Base-by-base conservation (phyloP, 1,139 yeast genomes). In the Kodamaea suecica region DNA sequence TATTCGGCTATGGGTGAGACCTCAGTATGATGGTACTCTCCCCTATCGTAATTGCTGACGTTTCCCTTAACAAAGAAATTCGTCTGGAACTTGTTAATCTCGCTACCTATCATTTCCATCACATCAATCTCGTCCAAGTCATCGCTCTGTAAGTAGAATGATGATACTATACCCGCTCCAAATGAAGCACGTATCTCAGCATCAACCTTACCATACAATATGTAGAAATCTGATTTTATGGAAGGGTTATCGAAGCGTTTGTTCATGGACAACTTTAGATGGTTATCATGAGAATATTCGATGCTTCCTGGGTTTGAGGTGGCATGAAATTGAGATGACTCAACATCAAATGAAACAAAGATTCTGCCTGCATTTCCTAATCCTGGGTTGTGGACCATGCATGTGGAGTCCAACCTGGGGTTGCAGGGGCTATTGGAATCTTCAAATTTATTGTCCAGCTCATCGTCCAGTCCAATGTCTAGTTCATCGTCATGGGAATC, bases 61-160 rank as follows among this genome's bases (percentile, higher is more conserved):
- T 70, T 65, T 1, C 77, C 77, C 42, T 69, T 69, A 27, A 66
- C 58, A 43, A 71, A 71, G 50, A 52, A 72, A 48, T 70, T 70
- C 14, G 73, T 53, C 40, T 68, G 73, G 40, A 54, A 60, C 34
- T 59, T 57, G 31, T 43, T 52, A 2, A 49, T 51, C 36, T 61
- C 57, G 11, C 66, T 63, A 3, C 76, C 76, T 44, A 70, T 66
- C 21, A 67, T 47, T 38, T 72, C 77, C 16, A 62, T 66, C 8
- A 68, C 47, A 40, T 71, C 77, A 28, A 72, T 68, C 39, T 71
- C 76, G 47, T 72, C 78, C 38, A 63, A 53, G 45, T 67, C 74
- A 40, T 70, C 70, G 39, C 70, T 62, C 45, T 70, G 76, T 16
- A 71, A 47, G 44, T 70, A 72, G 30, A 70, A 57, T 7, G 73